Percentiles rank a stretch among this genome's conserved stretches.
Conservation (phyloP, 176 grass and related monocot species). For the Miscanthus lutarioriparius region DNA sequence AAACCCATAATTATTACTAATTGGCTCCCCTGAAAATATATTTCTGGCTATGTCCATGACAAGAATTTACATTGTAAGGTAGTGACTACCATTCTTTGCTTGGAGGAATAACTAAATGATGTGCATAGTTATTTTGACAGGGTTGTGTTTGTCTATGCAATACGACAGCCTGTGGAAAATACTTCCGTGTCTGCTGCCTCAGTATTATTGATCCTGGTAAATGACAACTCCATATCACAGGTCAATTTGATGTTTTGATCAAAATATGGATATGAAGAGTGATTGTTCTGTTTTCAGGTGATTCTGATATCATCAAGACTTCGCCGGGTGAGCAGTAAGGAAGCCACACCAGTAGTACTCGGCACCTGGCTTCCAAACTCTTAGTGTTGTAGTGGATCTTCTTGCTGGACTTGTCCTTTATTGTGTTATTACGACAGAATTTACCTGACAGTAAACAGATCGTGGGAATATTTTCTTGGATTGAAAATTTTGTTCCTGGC, state of each 20-base stretch:
- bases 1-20: background rate
- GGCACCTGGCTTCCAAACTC: no score
- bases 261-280: background rate
- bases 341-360: background rate
- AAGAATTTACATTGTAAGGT: background rate
- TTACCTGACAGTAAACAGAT: no score
- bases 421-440: no score
- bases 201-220: slow-evolving; percentile 83
- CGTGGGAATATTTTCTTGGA: no score
- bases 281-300: slow-evolving; percentile 38
- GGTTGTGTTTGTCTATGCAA: background rate
- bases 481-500: no score
- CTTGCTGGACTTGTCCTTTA: no score
- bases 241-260: background rate
- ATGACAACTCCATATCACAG: background rate
- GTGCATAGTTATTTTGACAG: background rate
- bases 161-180: slow-evolving; percentile 79
- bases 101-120: background rate
- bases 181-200: slow-evolving; percentile 75
- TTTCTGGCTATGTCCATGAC: background rate
- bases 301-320: slow-evolving; percentile 72
- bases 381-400: no score
- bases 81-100: background rate
- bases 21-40: background rate
- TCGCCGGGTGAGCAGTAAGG: slow-evolving; percentile 61